Conservation (phyloP, 345 rosid genomes). For the Moringa oleifera region DNA sequence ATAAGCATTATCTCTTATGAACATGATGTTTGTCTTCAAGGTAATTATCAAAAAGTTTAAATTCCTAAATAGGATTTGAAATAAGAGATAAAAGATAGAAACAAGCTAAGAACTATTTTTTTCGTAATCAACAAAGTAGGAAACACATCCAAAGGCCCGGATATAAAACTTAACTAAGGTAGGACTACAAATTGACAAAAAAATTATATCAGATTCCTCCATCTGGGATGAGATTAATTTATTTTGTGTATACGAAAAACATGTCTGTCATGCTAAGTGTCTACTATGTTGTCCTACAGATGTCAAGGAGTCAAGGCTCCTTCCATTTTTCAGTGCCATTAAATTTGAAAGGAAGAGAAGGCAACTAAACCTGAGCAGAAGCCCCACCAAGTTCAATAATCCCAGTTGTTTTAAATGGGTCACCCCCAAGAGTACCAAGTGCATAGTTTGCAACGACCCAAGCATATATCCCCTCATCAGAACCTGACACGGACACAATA, state of each 20-base stretch:
- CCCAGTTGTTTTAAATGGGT: conserved; percentile 72
- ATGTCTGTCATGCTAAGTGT: not conserved
- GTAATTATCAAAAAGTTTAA: too few relatives aligned
- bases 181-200: not conserved
- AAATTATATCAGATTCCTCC: not conserved
- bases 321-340: not conserved
- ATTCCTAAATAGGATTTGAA: too few relatives aligned
- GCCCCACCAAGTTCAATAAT: conserved; percentile 98
- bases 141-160: too few relatives aligned
- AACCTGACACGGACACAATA: conserved; percentile 38
- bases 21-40: too few relatives aligned
- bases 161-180: not conserved
- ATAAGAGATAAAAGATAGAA: too few relatives aligned
- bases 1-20: too few relatives aligned
- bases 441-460: conserved; percentile 93
- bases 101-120: too few relatives aligned
- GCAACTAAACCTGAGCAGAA: conserved; percentile 73
- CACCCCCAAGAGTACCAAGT: conserved; percentile 70
- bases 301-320: not conserved
- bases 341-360: not conserved
- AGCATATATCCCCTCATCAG: conserved; percentile 95
- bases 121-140: too few relatives aligned
- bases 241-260: conserved; percentile 1
- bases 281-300: not conserved
- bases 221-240: not conserved